These are phyloP conservation scores for Dryas drummondii DNA, from an alignment of 306 rosid genomes.

Conservation along the genomic window DNA sequence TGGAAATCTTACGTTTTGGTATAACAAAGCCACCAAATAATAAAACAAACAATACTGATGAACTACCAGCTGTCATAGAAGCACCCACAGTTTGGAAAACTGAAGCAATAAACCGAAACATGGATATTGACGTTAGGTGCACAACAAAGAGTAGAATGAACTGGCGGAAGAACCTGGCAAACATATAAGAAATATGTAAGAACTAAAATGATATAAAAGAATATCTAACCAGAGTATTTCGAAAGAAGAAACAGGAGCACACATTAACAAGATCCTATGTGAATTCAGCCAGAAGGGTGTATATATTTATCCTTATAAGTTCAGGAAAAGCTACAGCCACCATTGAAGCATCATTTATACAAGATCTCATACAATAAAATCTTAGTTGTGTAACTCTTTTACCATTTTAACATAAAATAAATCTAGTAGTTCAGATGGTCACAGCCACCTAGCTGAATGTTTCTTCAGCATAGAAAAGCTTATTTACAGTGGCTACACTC, in stretches of 20 bases:
- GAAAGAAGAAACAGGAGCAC: not conserved
- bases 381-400: too few species aligned
- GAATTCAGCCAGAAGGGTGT: too few species aligned
- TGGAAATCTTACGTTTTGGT: constrained; percentile 23
- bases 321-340: not conserved
- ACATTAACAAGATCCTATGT: not conserved
- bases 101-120: constrained; percentile 40
- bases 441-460: not conserved
- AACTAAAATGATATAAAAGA: not conserved
- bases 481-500: too few species aligned
- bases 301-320: too few species aligned
- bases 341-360: not conserved
- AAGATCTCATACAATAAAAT: not conserved
- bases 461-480: not conserved
- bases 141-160: constrained; percentile 31
- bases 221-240: not conserved
- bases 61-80: constrained; percentile 27
- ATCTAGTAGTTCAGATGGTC: too few species aligned
- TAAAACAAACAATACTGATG: constrained; percentile 15
- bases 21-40: constrained; percentile 39
- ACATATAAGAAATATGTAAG: constrained; percentile 2
- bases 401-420: too few species aligned
- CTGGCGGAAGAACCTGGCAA: constrained; percentile 40
- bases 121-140: constrained; percentile 34
- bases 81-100: constrained; percentile 27